phyloP scores from a whole-genome alignment of 805 yeast genomes.

The Saccharomycopsis sp. region DNA sequence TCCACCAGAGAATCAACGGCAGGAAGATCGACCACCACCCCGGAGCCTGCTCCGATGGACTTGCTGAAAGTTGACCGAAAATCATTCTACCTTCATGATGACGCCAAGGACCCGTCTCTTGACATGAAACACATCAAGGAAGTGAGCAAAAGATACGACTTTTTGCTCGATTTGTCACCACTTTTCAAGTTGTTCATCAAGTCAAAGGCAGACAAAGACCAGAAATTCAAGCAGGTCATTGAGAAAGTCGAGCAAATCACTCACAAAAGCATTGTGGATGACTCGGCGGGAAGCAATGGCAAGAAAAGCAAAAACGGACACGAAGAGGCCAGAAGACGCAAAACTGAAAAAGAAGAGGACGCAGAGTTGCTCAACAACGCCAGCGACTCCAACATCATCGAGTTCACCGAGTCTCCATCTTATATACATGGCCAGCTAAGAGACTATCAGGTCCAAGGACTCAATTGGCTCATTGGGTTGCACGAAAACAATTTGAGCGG shows the following conservation, averaged over 20 bases:
- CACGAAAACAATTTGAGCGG: conserved; percentile 65
- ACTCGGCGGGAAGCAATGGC: background rate
- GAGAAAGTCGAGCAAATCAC: conserved; percentile 45
- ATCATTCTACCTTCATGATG: too few species aligned
- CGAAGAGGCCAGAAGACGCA: conserved; percentile 44
- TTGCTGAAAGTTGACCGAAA: too few species aligned
- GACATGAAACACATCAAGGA: too few species aligned
- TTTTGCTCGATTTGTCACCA: conserved; percentile 73
- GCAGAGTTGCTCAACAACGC: conserved; percentile 47
- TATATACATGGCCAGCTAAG: conserved; percentile 57
- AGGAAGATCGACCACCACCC: too few species aligned
- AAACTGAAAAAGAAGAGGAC: conserved; percentile 73
- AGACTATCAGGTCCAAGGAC: conserved; percentile 71
- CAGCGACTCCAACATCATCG: conserved; percentile 34
- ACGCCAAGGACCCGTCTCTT: too few species aligned
- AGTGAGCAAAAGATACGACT: conserved; percentile 68
- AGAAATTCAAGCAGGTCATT: conserved; percentile 51
- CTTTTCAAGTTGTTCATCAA: conserved; percentile 82
- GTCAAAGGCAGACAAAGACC: conserved; percentile 70
- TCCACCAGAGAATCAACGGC: too few species aligned
- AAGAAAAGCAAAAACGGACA: conserved; percentile 1
- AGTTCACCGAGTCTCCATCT: conserved; percentile 78
- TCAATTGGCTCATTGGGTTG: conserved; percentile 67
- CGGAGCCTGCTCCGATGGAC: too few species aligned
- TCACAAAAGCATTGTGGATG: conserved; percentile 27